Conservation (phyloP, 345 rosid genomes). For the Syzygium aromaticum region DNA sequence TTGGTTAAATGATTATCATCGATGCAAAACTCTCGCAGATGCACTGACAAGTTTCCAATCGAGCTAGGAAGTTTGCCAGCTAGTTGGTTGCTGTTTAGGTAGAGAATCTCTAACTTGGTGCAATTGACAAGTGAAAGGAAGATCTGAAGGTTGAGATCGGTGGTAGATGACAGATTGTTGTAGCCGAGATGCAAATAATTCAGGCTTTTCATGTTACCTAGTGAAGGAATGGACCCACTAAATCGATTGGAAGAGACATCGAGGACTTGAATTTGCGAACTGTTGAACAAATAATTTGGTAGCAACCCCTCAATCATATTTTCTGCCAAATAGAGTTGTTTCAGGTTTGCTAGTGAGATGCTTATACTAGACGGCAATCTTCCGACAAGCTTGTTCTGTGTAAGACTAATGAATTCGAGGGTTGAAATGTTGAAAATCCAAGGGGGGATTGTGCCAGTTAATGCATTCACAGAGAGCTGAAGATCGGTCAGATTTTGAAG, state of each 20-base stretch:
- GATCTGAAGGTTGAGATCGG: neutral
- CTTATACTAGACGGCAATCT: neutral
- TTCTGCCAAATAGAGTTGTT: constrained; percentile 1
- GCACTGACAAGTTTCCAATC: constrained; percentile 3
- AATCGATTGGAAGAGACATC: constrained; percentile 2
- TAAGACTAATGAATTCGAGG: neutral
- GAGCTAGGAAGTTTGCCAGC: constrained; percentile 3
- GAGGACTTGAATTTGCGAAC: neutral
- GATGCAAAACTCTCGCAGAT: constrained; percentile 1
- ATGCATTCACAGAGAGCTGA: neutral
- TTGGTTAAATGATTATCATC: neutral
- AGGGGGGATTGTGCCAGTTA: constrained; percentile 1
- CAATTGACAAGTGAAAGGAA: constrained; percentile 7
- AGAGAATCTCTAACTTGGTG: constrained; percentile 1
- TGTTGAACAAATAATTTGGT: constrained; percentile 2
- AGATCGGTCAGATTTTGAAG: neutral
- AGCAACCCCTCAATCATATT: constrained; percentile 4
- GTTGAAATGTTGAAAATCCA: constrained; percentile 10
- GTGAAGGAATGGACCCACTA: constrained; percentile 1
- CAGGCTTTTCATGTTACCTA: neutral
- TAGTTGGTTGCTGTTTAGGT: neutral
- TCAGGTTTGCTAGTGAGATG: constrained; percentile 1
- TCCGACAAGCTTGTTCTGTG: constrained; percentile 2
- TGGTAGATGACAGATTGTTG: constrained; percentile 4
- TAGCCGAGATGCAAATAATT: neutral